Evolutionary conservation across 164 flowering plant species (phyloP), one percentile per base, ranked within the genome.

Genomic region (Taxillus chinensis): DNA sequence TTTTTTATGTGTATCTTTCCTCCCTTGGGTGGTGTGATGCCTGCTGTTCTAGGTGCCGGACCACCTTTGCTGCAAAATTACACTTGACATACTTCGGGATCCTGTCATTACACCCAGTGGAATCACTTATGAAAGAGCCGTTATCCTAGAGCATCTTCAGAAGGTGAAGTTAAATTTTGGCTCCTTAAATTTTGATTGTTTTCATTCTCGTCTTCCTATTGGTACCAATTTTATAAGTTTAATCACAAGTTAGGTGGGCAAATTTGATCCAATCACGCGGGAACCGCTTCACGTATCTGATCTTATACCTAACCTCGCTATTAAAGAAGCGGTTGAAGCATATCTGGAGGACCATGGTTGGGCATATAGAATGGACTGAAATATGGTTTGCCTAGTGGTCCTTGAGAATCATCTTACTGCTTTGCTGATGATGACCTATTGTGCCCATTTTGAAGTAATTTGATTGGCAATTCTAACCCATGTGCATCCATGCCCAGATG

Each of bases 91-190:
- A 8, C 83, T 83, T 61, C 88, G 92, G 42, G 97, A 95, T 77
- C 95, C 96, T 64, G 95, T 95, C 63, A 91, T 95, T 67, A 75
- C 89, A 64, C 99, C 99, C 3, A 82, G 96, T 75, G 99, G 99
- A 41, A 62, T 87, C 55, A 78, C 99, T 45, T 95, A 91, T 59
- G 99, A 95, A 74, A 81, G 96, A 70, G 79, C 86, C 40, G 88
- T 78, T 62, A 70, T 95, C 64, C 75, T 89, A 61, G 89, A 87
- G 1, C 99, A 95, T 83, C 81, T 95, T 49, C 63, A 78, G 57
- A 84, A 87, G 99, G 99, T 95, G 59, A 67, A 7, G 38, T 52
- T 59, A 52, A 3, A 9, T 64, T 60, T 62, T 57, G 12, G 5
- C 0, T 51, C 15, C 5, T 51, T 51, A 4, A 51, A 51, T 14